A percentile compares a stretch with the other conserved stretches of the same genome.
phyloP scores from a whole-genome alignment of 352 stramenopile genomes.

The Aphanomyces astaci region DNA sequence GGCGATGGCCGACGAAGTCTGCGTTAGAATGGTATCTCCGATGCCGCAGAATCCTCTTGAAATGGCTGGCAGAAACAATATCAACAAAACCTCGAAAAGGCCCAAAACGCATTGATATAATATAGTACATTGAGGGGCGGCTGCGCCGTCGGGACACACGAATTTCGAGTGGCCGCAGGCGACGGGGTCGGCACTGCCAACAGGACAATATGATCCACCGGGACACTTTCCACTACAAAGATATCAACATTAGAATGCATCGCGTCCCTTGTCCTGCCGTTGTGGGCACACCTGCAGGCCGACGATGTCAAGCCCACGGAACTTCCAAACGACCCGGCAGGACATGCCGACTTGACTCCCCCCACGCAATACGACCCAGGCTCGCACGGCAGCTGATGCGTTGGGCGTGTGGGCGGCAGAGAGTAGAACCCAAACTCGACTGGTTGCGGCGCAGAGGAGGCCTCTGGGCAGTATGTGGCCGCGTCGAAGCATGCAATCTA shows the following conservation, averaged over 20 bases:
- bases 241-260: too few relatives aligned
- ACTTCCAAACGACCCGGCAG: constrained; percentile 17
- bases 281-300: constrained; percentile 21
- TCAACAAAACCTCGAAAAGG: neutral
- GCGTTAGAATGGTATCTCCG: constrained; percentile 24
- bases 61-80: neutral
- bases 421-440: constrained; percentile 26
- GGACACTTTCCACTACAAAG: constrained; percentile 26
- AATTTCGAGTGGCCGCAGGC: neutral
- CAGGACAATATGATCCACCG: constrained; percentile 35
- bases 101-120: too few relatives aligned
- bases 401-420: neutral
- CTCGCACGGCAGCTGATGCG: constrained; percentile 25
- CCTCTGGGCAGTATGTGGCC: constrained; percentile 24
- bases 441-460: neutral
- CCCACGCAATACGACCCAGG: constrained; percentile 31
- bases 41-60: neutral
- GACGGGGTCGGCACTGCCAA: neutral
- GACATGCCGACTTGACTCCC: constrained; percentile 15
- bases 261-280: too few relatives aligned
- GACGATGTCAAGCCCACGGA: neutral
- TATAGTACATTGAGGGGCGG: constrained; percentile 19
- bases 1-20: constrained; percentile 27
- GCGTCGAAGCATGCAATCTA: constrained; percentile 16
- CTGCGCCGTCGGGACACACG: constrained; percentile 32